Conservation (phyloP, 768 basidiomycete genomes). For the Lanmaoa pseudosensibilis region DNA sequence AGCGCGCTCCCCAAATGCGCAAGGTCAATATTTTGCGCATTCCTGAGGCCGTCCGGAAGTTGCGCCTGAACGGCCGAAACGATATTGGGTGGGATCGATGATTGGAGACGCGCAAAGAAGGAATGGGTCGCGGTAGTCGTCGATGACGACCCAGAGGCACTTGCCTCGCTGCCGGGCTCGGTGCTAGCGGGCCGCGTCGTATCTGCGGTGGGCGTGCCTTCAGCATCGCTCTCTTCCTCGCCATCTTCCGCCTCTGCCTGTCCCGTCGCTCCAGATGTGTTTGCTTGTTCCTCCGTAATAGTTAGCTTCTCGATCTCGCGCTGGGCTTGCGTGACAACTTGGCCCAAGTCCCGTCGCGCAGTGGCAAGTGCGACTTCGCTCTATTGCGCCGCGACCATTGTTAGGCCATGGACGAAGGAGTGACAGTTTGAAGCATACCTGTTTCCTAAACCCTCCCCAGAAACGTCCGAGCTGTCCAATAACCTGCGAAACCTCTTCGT, state of each 20-base stretch:
- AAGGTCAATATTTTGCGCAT: constrained; percentile 68
- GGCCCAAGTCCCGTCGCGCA: constrained; percentile 70
- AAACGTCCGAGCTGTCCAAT: constrained; percentile 83
- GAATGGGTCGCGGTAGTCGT: constrained; percentile 37
- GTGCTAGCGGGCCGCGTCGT: constrained; percentile 19
- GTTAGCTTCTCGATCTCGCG: constrained; percentile 68
- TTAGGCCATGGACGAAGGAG: background rate
- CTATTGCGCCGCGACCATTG: constrained; percentile 37
- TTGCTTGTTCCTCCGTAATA: constrained; percentile 29
- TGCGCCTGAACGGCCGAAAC: constrained; percentile 65
- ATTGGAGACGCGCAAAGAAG: constrained; percentile 69
- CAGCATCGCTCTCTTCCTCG: constrained; percentile 25
- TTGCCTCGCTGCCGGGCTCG: constrained; percentile 22
- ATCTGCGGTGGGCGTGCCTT: constrained; percentile 29
- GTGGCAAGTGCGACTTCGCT: constrained; percentile 66
- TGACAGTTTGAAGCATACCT: constrained; percentile 49
- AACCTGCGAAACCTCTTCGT: constrained; percentile 88
- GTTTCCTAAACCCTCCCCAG: constrained; percentile 91
- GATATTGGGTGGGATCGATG: constrained; percentile 73
- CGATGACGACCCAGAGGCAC: constrained; percentile 5
- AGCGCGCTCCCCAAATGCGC: constrained; percentile 64
- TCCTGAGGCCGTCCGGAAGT: constrained; percentile 63
- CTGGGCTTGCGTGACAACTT: constrained; percentile 78
- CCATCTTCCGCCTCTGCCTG: constrained; percentile 10
- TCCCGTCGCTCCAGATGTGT: constrained; percentile 4